phyloP scores from a whole-genome alignment of 2,329 filamentous ascomycete species.

The Escovopsis sp. region DNA sequence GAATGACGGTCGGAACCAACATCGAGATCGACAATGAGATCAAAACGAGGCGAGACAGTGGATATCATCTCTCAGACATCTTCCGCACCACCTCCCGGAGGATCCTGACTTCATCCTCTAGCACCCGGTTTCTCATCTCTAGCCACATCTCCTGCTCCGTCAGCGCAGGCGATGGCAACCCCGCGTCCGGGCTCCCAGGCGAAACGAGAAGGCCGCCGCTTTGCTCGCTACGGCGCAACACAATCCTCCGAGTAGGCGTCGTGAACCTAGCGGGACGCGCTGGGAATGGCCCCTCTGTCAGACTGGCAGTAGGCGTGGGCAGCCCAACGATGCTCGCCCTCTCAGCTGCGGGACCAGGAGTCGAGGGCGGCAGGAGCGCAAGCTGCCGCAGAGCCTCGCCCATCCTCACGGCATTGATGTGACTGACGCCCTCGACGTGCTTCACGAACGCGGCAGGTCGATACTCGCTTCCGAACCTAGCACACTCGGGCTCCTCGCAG shows the following conservation, averaged over 20 bases:
- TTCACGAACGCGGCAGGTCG: background rate
- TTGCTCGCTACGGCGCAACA: too few relatives aligned
- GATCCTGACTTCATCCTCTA: constrained; percentile 1
- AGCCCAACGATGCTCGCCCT: too few relatives aligned
- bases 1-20: too few relatives aligned
- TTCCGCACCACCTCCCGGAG: background rate
- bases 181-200: too few relatives aligned
- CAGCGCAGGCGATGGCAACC: background rate
- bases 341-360: background rate
- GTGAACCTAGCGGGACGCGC: background rate
- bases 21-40: too few relatives aligned
- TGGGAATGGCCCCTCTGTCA: background rate
- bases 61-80: background rate
- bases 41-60: too few relatives aligned
- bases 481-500: constrained; percentile 1
- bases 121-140: constrained; percentile 1
- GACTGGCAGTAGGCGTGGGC: too few relatives aligned
- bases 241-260: too few relatives aligned
- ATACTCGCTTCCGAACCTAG: background rate
- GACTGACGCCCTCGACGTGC: background rate
- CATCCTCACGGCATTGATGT: background rate
- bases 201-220: too few relatives aligned
- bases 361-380: background rate
- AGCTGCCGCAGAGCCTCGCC: background rate
- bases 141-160: background rate